These are phyloP conservation scores for Trichoderma afroharzianum DNA, from an alignment of 2,329 filamentous ascomycete species.

Conservation along the genomic window DNA sequence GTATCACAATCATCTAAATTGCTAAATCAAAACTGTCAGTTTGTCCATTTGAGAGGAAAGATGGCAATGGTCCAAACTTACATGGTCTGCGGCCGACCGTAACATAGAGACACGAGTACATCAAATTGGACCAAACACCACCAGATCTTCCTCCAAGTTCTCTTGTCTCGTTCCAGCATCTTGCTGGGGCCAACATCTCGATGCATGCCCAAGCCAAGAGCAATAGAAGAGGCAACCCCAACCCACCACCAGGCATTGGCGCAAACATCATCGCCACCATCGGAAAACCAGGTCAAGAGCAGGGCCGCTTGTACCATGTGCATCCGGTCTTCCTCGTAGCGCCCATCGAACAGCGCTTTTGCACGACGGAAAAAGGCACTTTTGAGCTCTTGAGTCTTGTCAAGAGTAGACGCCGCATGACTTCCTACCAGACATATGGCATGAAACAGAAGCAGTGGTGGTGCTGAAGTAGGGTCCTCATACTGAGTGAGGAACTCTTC, in stretches of 20 bases:
- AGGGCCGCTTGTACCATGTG: constrained; percentile 47
- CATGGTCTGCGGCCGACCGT: constrained; percentile 12
- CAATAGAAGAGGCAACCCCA: background rate
- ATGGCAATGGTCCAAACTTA: background rate
- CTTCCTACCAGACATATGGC: background rate
- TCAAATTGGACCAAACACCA: constrained; percentile 20
- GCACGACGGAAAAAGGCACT: background rate
- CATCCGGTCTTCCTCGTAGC: constrained; percentile 47
- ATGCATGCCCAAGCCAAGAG: constrained; percentile 40
- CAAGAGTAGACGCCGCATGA: background rate
- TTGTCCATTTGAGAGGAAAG: background rate
- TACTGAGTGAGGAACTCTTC: background rate
- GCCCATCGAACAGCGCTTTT: constrained; percentile 47
- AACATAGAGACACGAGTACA: constrained; percentile 12
- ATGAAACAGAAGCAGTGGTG: background rate
- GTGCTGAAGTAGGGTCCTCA: background rate
- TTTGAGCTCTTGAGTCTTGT: background rate
- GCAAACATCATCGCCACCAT: constrained; percentile 46
- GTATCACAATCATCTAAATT: background rate
- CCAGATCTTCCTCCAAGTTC: constrained; percentile 15
- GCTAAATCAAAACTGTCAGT: background rate
- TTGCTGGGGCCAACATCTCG: constrained; percentile 21
- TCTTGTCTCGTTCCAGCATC: constrained; percentile 8
- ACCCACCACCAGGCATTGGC: background rate
- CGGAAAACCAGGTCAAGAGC: constrained; percentile 49